Evolutionary conservation across 176 grass and related monocot genomes (phyloP), one percentile per base, ranked within the genome.

Genomic region (Raddia distichophylla): DNA sequence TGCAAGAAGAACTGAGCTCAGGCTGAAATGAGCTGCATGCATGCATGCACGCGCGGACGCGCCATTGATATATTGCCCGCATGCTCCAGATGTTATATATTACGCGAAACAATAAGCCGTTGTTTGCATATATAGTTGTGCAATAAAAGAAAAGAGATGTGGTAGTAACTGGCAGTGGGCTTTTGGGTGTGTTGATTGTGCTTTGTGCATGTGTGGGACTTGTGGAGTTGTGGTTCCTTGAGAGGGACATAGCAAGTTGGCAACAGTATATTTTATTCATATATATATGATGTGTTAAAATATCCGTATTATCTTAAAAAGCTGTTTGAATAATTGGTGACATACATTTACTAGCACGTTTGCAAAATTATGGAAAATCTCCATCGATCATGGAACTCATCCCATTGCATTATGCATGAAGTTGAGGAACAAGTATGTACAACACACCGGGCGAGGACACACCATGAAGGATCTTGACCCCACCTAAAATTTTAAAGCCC

Each of bases 91-190:
- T 56, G 53, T 19, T 60, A 33, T 17, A 27, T 27, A 1, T 27
- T 1, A 43, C 11, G 45, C 44, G 73, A 63, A 58, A 71, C 46
- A 85, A 45, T 85, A 78, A 72, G 8, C 34, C 2, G 57, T 64
- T 85, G 75, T 72, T 64, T 72, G 67, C n/a, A 10, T 51, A 3
- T 13, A 10, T 51, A 3, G 12, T 10, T 10, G 11, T 34, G 35
- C 2, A 78, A 71, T 49, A 68, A 68, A 77, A 73, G 8, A 27
- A 27, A 27, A 27, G 27, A 27, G 27, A 27, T 51, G 32, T n/a
- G n/a, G n/a, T 50, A 37, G 43, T 8, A 43, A 7, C 4, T 15
- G 3, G 51, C n/a, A 79, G n/a, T n/a, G n/a, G n/a, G n/a, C n/a
- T n/a, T n/a, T n/a, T n/a, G n/a, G n/a, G n/a, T 18, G 35, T 45